Conservation (phyloP, 495 filamentous ascomycete genomes). For the Aspergillus sclerotiicarbonarius region DNA sequence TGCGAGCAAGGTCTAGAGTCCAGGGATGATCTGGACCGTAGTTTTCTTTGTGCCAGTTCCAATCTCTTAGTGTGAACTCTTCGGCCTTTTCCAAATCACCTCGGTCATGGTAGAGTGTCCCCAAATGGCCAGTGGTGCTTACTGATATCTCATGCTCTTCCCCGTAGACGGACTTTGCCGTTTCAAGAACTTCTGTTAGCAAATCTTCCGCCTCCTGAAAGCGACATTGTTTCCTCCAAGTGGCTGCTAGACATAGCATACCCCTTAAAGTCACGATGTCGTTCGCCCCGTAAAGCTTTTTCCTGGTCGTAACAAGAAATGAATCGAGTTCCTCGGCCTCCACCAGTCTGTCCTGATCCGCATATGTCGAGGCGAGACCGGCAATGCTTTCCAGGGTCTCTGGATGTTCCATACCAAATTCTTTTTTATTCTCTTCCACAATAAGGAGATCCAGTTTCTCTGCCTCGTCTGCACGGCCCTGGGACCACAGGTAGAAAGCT, state of each 20-base stretch:
- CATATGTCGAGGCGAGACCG: slow-evolving; percentile 26
- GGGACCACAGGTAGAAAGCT: slow-evolving; percentile 18
- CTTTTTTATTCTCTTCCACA: slow-evolving; percentile 26
- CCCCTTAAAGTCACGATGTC: slow-evolving; percentile 34
- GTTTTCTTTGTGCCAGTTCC: slow-evolving; percentile 10
- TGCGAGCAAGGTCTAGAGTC: slow-evolving; percentile 7
- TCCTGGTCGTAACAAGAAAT: slow-evolving; percentile 18
- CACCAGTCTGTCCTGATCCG: slow-evolving; percentile 26
- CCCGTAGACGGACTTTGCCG: slow-evolving; percentile 27
- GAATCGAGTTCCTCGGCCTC: slow-evolving; percentile 25
- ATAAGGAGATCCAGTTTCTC: slow-evolving; percentile 18
- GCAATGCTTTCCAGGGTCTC: slow-evolving; percentile 18
- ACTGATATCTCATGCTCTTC: slow-evolving; percentile 36
- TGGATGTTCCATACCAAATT: slow-evolving; percentile 23
- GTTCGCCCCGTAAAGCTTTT: slow-evolving; percentile 27
- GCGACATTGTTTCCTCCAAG: slow-evolving; percentile 8
- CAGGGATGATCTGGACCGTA: slow-evolving; percentile 13
- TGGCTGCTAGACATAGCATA: slow-evolving; percentile 31
- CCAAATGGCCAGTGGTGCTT: slow-evolving; percentile 23
- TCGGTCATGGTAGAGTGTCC: background rate
- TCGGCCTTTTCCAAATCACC: slow-evolving; percentile 5
- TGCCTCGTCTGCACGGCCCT: slow-evolving; percentile 13
- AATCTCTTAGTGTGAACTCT: background rate
- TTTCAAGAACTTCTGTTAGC: slow-evolving; percentile 15
- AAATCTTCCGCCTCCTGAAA: slow-evolving; percentile 21